Evolutionary conservation across 495 filamentous ascomycete species (phyloP).

Genomic region (Penicillium cinerascens): DNA sequence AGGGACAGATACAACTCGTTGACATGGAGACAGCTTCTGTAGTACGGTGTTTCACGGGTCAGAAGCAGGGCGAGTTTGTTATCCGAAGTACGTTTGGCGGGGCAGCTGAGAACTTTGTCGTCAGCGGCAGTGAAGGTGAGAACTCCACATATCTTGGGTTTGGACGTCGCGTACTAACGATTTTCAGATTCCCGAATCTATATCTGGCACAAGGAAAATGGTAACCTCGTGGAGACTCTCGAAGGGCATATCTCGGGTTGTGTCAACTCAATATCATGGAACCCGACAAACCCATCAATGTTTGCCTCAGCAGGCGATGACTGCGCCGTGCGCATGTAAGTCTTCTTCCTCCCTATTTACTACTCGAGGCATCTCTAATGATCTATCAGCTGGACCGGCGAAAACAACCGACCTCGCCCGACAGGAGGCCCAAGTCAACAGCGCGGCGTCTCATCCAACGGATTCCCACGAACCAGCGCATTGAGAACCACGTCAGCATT

Average conservation of each 20-base stretch:
- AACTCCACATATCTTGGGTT: neutral
- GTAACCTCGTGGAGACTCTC: slow-evolving; percentile 67
- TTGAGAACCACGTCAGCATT: slow-evolving; percentile 41
- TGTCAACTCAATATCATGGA: slow-evolving; percentile 93
- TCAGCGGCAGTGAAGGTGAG: slow-evolving; percentile 88
- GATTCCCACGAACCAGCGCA: slow-evolving; percentile 40
- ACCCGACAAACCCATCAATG: slow-evolving; percentile 73
- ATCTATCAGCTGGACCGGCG: slow-evolving; percentile 38
- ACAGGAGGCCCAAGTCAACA: slow-evolving; percentile 21
- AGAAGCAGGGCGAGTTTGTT: slow-evolving; percentile 66
- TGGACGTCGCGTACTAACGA: slow-evolving; percentile 12
- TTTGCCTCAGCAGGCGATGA: slow-evolving; percentile 95
- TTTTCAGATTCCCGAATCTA: slow-evolving; percentile 67
- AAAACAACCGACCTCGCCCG: slow-evolving; percentile 24
- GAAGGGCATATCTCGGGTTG: slow-evolving; percentile 69
- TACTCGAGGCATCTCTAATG: slow-evolving; percentile 16
- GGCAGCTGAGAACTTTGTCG: slow-evolving; percentile 83
- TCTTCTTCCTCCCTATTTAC: neutral
- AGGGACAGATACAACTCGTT: slow-evolving; percentile 70
- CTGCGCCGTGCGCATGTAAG: slow-evolving; percentile 76
- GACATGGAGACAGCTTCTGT: slow-evolving; percentile 70
- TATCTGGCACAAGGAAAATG: slow-evolving; percentile 88
- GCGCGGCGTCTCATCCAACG: slow-evolving; percentile 28
- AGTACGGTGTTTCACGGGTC: slow-evolving; percentile 69
- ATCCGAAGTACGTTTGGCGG: slow-evolving; percentile 85